These are phyloP conservation scores for Punctularia strigosozonata DNA, from an alignment of 768 basidiomycete species.

Conservation along the genomic window DNA sequence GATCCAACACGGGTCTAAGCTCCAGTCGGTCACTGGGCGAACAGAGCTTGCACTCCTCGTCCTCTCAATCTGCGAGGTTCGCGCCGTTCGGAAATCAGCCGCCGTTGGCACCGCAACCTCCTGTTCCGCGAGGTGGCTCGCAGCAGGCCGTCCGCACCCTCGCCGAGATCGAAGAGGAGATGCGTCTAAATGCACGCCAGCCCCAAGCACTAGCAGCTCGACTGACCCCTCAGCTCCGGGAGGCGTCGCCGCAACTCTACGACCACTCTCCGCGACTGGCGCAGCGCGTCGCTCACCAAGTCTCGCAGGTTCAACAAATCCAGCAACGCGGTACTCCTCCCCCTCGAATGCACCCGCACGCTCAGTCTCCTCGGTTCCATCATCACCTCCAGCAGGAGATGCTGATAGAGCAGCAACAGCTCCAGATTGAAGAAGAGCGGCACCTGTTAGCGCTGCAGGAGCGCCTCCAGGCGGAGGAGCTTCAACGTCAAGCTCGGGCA, in stretches of 20 bases:
- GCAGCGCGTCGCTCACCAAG: too few species aligned
- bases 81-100: constrained; percentile 1
- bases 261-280: too few species aligned
- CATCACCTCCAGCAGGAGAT: constrained; percentile 69
- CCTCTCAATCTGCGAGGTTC: background rate
- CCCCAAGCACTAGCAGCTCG: constrained; percentile 25
- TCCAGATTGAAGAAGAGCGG: constrained; percentile 16
- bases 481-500: constrained; percentile 36
- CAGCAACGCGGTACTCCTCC: constrained; percentile 42
- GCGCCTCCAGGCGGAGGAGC: constrained; percentile 33
- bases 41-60: constrained; percentile 3
- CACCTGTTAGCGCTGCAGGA: constrained; percentile 20
- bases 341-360: constrained; percentile 60
- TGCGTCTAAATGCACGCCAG: constrained; percentile 44
- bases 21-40: constrained; percentile 27
- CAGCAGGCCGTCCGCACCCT: constrained; percentile 45
- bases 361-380: constrained; percentile 71
- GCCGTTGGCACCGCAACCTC: constrained; percentile 28
- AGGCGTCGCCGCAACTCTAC: too few species aligned
- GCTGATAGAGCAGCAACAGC: constrained; percentile 52
- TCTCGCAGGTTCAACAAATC: constrained; percentile 9
- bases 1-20: constrained; percentile 31
- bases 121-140: constrained; percentile 19
- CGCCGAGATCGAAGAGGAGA: constrained; percentile 78
- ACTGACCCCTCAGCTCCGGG: background rate